Evolutionary conservation across 495 filamentous ascomycete genomes (phyloP), one percentile per base, ranked within the genome.

Genomic region (Podospora conica): DNA sequence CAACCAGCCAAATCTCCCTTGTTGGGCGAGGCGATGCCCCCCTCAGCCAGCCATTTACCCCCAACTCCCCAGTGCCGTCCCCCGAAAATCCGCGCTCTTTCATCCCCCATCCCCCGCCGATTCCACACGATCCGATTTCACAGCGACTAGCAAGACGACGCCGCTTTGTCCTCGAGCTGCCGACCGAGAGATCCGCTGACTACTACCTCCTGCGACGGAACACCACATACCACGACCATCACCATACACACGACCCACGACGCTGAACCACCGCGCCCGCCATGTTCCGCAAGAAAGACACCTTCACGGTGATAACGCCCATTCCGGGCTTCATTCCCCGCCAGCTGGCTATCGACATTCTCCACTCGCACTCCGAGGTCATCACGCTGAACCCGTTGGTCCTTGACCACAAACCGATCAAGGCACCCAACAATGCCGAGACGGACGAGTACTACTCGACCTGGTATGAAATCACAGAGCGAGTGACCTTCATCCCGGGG

Each of bases 381-480:
- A 92, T 93, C 73, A 87, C 86, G 0, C 79, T 92, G 24, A 93
- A 91, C 71, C 90, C 90, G 0, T 84, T 92, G 23, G 90, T 93
- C 18, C 80, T 91, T 64, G 79, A 83, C 4, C 84, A 89, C 75
- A 82, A 85, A 61, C 79, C 83, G 9, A 86, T 86, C 70, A 82
- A 82, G 25, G 84, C 90, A 0, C 89, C 88, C 9, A 81, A 79
- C 27, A 79, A 87, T 78, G 87, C 89, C 60, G 77, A 83, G 21
- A 78, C 86, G 53, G 90, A 93, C 69, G 87, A 91, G 70, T 87
- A 84, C 71, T 86, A 89, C 70, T 87, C 82, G 15, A 86, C 82
- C 15, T 93, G 90, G 90, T 91, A 92, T 73, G 81, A 83, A 66
- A 83, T 83, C 64, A 77, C 73, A 57, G 87, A 91, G 75, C 85